Evolutionary conservation across 1,139 yeast species (phyloP), one percentile per base, ranked within the genome.

Genomic region (Sugiyamaella xylanicola): DNA sequence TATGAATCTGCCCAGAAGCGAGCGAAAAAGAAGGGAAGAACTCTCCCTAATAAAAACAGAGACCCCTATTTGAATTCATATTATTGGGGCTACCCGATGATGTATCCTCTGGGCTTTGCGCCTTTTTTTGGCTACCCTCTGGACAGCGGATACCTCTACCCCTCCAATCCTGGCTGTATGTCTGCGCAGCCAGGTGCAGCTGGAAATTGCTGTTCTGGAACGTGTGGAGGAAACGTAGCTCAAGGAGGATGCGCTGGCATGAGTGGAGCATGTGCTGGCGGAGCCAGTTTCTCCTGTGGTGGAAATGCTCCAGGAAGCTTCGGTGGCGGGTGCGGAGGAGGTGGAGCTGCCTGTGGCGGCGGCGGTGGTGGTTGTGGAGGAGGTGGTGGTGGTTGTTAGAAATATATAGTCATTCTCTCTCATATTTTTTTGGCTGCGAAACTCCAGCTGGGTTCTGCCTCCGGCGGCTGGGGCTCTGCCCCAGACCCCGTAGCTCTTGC

Each of bases 321-420:
- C n/a, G 5, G 32, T 25, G 32, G 5, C 5, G 32, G 32, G 9
- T 5, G 37, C 15, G 37, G 37, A 32, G 37, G 37, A 11, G 13
- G 8, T 8, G 39, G 49, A 44, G 56, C 52, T 7, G 47, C 42
- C 29, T 22, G 49, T 42, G 48, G 51, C 4, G 40, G 41, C 17
- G 53, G 57, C 4, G 57, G 56, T 25, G 53, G 55, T 19, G 54
- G 57, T 17, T 36, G 57, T 39, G 56, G 57, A 16, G 59, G 58
- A 4, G 50, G 53, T 7, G 54, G 57, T 20, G 54, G 53, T 4
- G 2, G 39, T 16, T 17, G 21, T 15, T 8, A 39, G 43, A 16
- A 13, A n/a, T 8, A 8, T 32, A 32, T 7, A 8, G 15, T 32
- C 8, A 8, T 11, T 11, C 15, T 13, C n/a, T n/a, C n/a, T n/a